Evolutionary conservation across 352 stramenopile genomes (phyloP), one percentile per base, ranked within the genome.

Genomic region (Globisporangium abappressorium): DNA sequence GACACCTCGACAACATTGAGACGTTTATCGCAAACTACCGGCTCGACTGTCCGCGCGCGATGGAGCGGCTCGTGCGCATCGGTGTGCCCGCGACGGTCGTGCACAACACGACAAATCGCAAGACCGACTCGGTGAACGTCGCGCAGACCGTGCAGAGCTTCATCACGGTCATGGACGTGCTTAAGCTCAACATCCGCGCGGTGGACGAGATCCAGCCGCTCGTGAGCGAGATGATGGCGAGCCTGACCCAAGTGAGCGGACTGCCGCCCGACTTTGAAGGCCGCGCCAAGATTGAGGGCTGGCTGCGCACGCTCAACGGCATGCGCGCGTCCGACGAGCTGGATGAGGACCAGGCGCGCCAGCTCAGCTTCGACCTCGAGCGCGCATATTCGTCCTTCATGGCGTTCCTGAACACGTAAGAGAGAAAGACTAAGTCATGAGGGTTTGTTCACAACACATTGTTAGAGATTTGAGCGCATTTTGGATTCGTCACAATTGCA

Each of bases 151-250:
- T 94, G 61, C 94, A 99, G 85, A 92, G 96, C 75, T 99, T 99
- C 72, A 99, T 99, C 80, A 99, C 97, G 26, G 82, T 97, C 59
- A 99, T 99, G 95, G 97, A 99, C 76, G 94, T 97, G 49, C 90
- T 99, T 54, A 98, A 99, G 74, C 85, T 99, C 53, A 97, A 98
- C 73, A 97, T 98, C 73, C 89, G 96, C 54, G 97, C 96, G 6
- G 97, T 99, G 54, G 97, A 99, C 79, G 97, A 99, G 78, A 91
- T 99, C 58, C 97, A 99, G 80, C 97, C 97, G 58, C 75, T 99
- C 55, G 73, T 99, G 66, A 98, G 87, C 67, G 97, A 99, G 79
- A 91, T 99, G 71, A 98, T 98, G 89, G 91, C 95, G 70, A 93
- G 87, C 20, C 80, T 99, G 58, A 98, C 92, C 22, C 89, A 96